Conservation (phyloP, 495 filamentous ascomycete species). For the Bacidia gigantensis region DNA sequence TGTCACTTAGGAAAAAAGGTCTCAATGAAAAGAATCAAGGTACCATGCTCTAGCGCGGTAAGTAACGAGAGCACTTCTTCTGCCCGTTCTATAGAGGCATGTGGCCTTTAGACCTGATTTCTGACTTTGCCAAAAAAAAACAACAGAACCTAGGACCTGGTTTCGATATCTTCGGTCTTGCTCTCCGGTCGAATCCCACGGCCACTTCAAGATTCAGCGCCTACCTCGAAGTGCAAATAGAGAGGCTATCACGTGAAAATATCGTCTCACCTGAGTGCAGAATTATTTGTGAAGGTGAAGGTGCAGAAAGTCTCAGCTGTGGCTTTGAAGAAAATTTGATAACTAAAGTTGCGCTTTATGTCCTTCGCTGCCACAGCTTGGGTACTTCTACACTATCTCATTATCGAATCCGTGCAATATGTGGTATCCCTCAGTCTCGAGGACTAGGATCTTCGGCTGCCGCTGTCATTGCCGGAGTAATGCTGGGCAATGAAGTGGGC, state of each 20-base stretch:
- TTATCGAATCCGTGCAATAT: constrained; percentile 85
- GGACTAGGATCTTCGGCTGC: constrained; percentile 88
- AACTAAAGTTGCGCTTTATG: constrained; percentile 81
- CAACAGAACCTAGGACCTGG: no score
- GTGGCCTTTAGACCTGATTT: no score
- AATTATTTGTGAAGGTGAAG: constrained; percentile 76
- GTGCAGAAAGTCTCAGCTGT: constrained; percentile 56
- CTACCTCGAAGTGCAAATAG: constrained; percentile 73
- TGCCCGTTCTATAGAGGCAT: no score
- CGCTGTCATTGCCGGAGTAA: constrained; percentile 85
- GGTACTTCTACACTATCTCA: constrained; percentile 57
- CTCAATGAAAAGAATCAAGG: no score
- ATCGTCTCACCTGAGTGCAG: constrained; percentile 69
- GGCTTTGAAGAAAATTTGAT: constrained; percentile 75
- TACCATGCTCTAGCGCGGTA: no score
- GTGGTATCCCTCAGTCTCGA: constrained; percentile 81
- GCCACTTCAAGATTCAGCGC: no score
- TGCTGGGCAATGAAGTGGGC: constrained; percentile 81
- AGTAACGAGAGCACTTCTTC: no score
- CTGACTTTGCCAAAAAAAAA: no score
- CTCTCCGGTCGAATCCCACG: no score
- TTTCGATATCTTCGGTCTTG: constrained; percentile 93
- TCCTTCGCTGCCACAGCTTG: constrained; percentile 78
- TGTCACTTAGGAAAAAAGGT: no score
- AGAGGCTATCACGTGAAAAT: constrained; percentile 34